Conservation (phyloP, 306 rosid species). For the Quercus glauca region DNA sequence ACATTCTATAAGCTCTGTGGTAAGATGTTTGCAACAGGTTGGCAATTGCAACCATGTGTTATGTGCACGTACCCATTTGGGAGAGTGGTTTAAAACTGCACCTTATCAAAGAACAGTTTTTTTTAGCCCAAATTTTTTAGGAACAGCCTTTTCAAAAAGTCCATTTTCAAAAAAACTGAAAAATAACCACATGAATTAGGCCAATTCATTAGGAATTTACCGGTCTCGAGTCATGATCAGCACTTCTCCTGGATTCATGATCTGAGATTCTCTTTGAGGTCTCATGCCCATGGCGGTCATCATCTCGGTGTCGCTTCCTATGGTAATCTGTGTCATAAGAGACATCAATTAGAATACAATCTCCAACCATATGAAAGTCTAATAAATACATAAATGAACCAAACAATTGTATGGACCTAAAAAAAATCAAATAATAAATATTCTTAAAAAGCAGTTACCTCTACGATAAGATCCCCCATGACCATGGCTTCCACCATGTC, state of each 20-base stretch:
- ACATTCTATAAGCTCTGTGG: not conserved
- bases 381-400: not conserved
- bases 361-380: constrained; percentile 1
- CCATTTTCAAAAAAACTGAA: too few relatives aligned
- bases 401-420: not conserved
- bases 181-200: constrained; percentile 8
- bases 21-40: not conserved
- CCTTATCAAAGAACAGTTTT: too few relatives aligned
- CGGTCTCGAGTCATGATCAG: constrained; percentile 82
- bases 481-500: constrained; percentile 75
- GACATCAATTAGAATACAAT: not conserved
- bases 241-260: constrained; percentile 64
- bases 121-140: too few relatives aligned
- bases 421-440: constrained; percentile 4
- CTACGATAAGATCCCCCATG: constrained; percentile 70
- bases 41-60: constrained; percentile 10
- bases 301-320: constrained; percentile 78
- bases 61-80: not conserved
- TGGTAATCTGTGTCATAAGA: constrained; percentile 48
- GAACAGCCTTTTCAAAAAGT: too few relatives aligned
- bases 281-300: constrained; percentile 66
- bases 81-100: too few relatives aligned
- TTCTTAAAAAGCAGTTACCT: constrained; percentile 50
- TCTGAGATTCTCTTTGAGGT: constrained; percentile 66
- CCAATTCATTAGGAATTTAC: constrained; percentile 38